phyloP scores from a whole-genome alignment of 306 rosid species.

The Quercus alba region DNA sequence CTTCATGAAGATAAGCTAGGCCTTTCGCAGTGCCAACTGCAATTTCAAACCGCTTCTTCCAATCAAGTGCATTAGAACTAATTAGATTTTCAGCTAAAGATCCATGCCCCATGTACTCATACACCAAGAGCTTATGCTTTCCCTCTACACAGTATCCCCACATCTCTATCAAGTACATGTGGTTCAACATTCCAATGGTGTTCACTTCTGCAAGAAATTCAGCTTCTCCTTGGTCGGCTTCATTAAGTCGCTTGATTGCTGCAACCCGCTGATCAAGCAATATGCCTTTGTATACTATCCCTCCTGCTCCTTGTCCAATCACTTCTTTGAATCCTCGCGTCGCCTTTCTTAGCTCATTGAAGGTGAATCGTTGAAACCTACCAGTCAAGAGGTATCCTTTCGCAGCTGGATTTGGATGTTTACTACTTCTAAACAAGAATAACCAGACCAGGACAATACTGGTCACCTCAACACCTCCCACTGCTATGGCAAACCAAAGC shows the following conservation, averaged over 20 bases:
- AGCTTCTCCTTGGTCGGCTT: constrained; percentile 26
- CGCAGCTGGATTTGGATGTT: background rate
- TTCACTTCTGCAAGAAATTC: constrained; percentile 40
- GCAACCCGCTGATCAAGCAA: constrained; percentile 16
- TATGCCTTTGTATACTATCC: constrained; percentile 29
- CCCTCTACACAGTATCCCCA: constrained; percentile 38
- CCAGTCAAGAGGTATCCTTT: constrained; percentile 16
- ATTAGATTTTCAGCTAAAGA: constrained; percentile 19
- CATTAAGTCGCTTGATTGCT: constrained; percentile 27
- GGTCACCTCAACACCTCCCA: constrained; percentile 29
- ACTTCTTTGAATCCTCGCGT: constrained; percentile 26
- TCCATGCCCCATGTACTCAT: constrained; percentile 33
- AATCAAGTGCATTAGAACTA: constrained; percentile 20
- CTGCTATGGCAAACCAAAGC: constrained; percentile 19
- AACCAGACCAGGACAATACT: constrained; percentile 12
- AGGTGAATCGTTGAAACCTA: constrained; percentile 27
- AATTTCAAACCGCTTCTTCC: constrained; percentile 31
- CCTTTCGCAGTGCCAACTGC: constrained; percentile 42
- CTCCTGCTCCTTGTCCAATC: constrained; percentile 35
- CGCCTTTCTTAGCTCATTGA: constrained; percentile 24
- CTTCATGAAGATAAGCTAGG: constrained; percentile 38
- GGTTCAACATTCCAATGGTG: constrained; percentile 31
- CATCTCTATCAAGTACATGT: constrained; percentile 36
- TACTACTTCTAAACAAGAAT: background rate
- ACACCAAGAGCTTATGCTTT: constrained; percentile 34